Conservation (phyloP, 2,329 filamentous ascomycete genomes). For the Magnaporthiopsis incrustans region DNA sequence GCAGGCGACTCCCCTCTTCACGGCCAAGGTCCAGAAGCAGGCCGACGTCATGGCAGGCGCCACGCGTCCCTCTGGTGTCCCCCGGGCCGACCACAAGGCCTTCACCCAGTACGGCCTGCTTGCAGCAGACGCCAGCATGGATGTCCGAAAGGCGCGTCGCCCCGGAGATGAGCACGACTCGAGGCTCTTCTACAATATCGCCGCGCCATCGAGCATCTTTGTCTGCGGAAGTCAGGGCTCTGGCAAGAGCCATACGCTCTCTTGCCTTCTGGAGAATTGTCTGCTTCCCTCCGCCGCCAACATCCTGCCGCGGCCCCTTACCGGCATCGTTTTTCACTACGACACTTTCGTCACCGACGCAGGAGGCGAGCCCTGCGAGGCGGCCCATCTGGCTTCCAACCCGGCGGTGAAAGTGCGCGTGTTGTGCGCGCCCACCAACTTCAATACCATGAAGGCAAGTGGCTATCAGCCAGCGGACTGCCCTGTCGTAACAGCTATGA, state of each 20-base stretch:
- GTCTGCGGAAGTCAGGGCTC: slow-evolving; percentile 58
- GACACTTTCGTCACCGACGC: slow-evolving; percentile 44
- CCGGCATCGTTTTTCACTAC: slow-evolving; percentile 58
- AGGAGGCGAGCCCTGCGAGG: slow-evolving; percentile 48
- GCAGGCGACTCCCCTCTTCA: background rate
- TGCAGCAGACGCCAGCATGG: background rate
- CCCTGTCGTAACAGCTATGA: too few species aligned
- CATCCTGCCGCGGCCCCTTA: slow-evolving; percentile 41
- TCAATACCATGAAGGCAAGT: slow-evolving; percentile 28
- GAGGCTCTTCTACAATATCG: slow-evolving; percentile 37
- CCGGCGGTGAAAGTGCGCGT: slow-evolving; percentile 39
- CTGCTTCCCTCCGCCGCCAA: slow-evolving; percentile 37
- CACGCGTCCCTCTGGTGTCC: too few species aligned
- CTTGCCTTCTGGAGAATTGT: slow-evolving; percentile 49
- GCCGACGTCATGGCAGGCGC: background rate
- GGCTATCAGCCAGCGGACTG: too few species aligned
- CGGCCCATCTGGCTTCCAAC: slow-evolving; percentile 43
- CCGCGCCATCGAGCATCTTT: slow-evolving; percentile 49
- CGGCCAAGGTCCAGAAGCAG: background rate
- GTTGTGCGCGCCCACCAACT: slow-evolving; percentile 46
- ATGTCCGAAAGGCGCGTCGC: background rate
- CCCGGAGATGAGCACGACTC: slow-evolving; percentile 15
- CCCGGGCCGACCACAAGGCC: too few species aligned
- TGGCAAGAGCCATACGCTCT: slow-evolving; percentile 55
- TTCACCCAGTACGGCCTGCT: slow-evolving; percentile 5